Evolutionary conservation across 1,284 basidiomycete genomes (phyloP).

Genomic region (Laetiporus sulphureus): DNA sequence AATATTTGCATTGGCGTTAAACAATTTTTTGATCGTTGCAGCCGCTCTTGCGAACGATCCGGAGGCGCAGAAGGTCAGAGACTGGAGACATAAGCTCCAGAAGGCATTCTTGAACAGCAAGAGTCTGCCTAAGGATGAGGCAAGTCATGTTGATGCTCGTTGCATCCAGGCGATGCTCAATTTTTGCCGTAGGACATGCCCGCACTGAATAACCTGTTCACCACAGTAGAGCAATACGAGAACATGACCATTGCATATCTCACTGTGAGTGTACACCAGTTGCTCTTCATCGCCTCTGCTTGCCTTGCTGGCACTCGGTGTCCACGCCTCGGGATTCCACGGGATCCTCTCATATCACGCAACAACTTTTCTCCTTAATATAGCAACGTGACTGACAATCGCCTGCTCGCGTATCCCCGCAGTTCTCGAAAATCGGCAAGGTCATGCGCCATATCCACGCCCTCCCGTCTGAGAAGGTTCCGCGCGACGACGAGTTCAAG

Average conservation of each 20-base stretch:
- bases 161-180: constrained; percentile 9
- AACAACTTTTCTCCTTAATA: constrained; percentile 8
- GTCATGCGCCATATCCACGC: constrained; percentile 93
- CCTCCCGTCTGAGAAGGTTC: constrained; percentile 60
- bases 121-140: constrained; percentile 47
- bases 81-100: constrained; percentile 89
- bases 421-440: constrained; percentile 97
- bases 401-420: constrained; percentile 1
- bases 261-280: constrained; percentile 41
- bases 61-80: constrained; percentile 72
- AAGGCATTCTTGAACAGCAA: constrained; percentile 78
- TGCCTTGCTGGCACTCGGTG: constrained; percentile 17
- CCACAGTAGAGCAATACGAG: constrained; percentile 77
- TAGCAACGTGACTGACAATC: constrained; percentile 15
- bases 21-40: constrained; percentile 2
- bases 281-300: constrained; percentile 1
- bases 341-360: constrained; percentile 12
- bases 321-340: constrained; percentile 16
- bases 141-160: constrained; percentile 20
- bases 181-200: constrained; percentile 62
- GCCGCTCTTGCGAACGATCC: constrained; percentile 39
- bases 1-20: not conserved
- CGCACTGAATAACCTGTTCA: constrained; percentile 71
- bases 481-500: constrained; percentile 80
- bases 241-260: constrained; percentile 84